Base-by-base conservation (phyloP, 495 filamentous ascomycete genomes). In the Xylaria longipes region DNA sequence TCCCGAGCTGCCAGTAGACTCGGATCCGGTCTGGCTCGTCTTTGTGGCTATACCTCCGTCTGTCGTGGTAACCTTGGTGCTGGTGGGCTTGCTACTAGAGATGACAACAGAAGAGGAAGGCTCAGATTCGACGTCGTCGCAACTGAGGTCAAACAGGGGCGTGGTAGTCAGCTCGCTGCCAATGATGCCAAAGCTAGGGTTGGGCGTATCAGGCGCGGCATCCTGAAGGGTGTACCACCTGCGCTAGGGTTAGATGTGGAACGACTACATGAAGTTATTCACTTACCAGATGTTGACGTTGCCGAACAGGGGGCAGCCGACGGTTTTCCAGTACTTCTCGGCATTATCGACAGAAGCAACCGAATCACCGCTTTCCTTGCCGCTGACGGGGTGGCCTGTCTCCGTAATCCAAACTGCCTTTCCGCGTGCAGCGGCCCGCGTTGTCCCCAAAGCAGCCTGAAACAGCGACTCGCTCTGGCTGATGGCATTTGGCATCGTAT, bases 381-480 rank as follows among this genome's bases (percentile, higher is more conserved):
- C 94, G 71, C 82, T 89, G 31, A 93, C 89, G 68, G 94, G 94
- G 87, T 91, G 95, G 72, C 94, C 95, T 33, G 94, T 97, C 87
- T 97, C 94, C 29, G 94, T 97, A 72, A 97, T 86, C 91, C 94
- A 95, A 76, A 97, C 88, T 17, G 87, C 84, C 87, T 94, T 95
- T 70, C 85, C 87, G 27, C 83, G 81, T 65, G 87, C 88, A 46
- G 83, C 89, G 33, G 78, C 78, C 74, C 87, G 81, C 68, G 92
- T 94, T 46, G 82, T 82, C 31, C 80, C 75, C 15, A 91, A 83
- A 31, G 92, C 88, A 33, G 87, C 88, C 37, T 88, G 79, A 84
- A 94, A 95, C 65, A 92, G 84, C 12, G 67, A 57, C 73, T 87
- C 88, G 78, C 84, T 89, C 74, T 88, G 84, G 14, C 78, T 80